Evolutionary conservation across 352 stramenopile species (phyloP).

Genomic region (Pilasporangium apinafurcum): DNA sequence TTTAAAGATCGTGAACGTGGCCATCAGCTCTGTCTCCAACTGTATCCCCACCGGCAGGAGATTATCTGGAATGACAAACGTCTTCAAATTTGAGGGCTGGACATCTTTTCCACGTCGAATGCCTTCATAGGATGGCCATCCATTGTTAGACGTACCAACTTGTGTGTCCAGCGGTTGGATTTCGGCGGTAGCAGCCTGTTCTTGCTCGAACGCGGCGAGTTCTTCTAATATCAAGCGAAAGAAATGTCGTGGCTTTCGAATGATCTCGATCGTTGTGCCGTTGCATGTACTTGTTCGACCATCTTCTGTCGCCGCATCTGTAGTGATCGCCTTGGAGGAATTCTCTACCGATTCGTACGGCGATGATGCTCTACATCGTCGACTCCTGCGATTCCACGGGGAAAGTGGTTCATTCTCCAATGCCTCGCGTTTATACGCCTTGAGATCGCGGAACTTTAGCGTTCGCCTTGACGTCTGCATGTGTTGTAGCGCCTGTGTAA

Average conservation of each 20-base stretch:
- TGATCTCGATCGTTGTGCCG: background rate
- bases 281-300: background rate
- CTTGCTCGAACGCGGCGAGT: no score
- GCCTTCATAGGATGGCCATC: background rate
- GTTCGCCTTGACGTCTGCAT: conserved; percentile 3
- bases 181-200: no score
- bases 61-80: conserved; percentile 18
- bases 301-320: background rate
- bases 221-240: conserved; percentile 5
- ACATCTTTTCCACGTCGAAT: conserved; percentile 8
- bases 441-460: conserved; percentile 23
- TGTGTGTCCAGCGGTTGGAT: no score
- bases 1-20: conserved; percentile 22
- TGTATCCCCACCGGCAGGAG: conserved; percentile 13
- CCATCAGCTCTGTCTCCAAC: conserved; percentile 29
- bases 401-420: conserved; percentile 21
- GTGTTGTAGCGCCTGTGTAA: conserved; percentile 11
- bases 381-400: conserved; percentile 16
- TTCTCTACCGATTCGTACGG: background rate
- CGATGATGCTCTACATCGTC: background rate
- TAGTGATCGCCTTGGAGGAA: no score
- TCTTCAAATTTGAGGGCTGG: conserved; percentile 10
- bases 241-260: background rate
- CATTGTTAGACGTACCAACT: background rate
- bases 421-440: conserved; percentile 23